Base-by-base conservation (phyloP, 805 yeast genomes). In the Saccharomycopsis selenospora region DNA sequence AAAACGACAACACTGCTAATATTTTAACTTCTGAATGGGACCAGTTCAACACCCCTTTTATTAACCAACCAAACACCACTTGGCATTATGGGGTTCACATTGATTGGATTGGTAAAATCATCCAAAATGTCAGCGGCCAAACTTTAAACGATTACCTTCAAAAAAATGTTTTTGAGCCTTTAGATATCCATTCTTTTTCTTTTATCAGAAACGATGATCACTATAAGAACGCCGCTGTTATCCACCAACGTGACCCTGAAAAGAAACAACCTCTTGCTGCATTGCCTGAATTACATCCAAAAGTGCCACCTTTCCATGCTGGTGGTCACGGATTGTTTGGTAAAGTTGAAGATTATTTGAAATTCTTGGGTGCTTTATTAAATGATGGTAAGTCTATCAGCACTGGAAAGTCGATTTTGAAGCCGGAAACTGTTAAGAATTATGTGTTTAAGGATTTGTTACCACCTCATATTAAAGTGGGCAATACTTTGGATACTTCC, bases 281-380 rank as follows among this genome's bases (percentile, higher is more conserved):
- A 8, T 27, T 42, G 18, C 50, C 51, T 27, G 59, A 53, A 18
- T 46, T 44, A 29, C 54, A 49, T 22, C 60, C 57, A 11, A 43
- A 41, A 26, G 50, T 51, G n/a, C 62, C 66, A 30, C 47, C 42
- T 23, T 45, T 63, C n/a, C 56, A 61, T 22, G 58, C 65, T 58
- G 75, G 73, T 10, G 75, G 75, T n/a, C 71, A 66, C 13, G 75
- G 75, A 1, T 55, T 65, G 40, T 69, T 59, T 42, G 67, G 71
- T 2, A 66, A 62, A 1, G 66, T 63, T 3, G 60, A 56, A 8
- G 75, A 71, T 53, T 71, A 64, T 49, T 57, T 67, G 53, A 65
- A 61, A 50, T 65, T 70, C 45, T 51, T 71, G 29, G 60, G 70
- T 36, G 58, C 67, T 3, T 66, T 69, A 58, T 58, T 71, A 28